Conservation (phyloP, 331 rosid genomes). For the Dryas integrifolia region DNA sequence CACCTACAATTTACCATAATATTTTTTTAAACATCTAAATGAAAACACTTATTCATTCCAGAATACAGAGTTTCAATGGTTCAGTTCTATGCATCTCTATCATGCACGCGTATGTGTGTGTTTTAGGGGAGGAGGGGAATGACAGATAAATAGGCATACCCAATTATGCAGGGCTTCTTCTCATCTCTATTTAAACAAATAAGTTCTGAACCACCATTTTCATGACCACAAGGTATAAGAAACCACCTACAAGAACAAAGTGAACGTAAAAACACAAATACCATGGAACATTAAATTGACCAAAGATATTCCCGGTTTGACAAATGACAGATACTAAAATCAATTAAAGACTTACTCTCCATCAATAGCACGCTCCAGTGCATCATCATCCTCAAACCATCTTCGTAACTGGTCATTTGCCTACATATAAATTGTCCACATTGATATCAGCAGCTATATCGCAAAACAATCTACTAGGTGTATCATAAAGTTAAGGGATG, state of each 20-base stretch:
- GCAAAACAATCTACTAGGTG: slow-evolving; percentile 18
- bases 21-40: not conserved
- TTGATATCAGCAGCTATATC: not conserved
- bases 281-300: not conserved
- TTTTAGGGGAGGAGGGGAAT: not conserved
- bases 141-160: slow-evolving; percentile 44
- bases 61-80: not conserved
- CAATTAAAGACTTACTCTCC: slow-evolving; percentile 66
- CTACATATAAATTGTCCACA: slow-evolving; percentile 46
- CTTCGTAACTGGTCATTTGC: slow-evolving; percentile 60
- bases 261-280: not conserved
- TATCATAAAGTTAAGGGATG: not conserved
- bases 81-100: not conserved
- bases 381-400: slow-evolving; percentile 91
- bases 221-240: slow-evolving; percentile 62
- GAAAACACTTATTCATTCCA: not conserved
- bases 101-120: not conserved
- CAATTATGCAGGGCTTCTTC: slow-evolving; percentile 53
- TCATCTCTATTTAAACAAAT: slow-evolving; percentile 60
- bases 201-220: slow-evolving; percentile 43
- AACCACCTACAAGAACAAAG: slow-evolving; percentile 56
- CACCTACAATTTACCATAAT: not conserved
- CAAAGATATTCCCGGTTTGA: not conserved
- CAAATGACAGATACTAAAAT: not conserved
- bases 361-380: slow-evolving; percentile 73